phyloP scores from a whole-genome alignment of 305 asterid genomes.

The Coffea humblotiana region DNA sequence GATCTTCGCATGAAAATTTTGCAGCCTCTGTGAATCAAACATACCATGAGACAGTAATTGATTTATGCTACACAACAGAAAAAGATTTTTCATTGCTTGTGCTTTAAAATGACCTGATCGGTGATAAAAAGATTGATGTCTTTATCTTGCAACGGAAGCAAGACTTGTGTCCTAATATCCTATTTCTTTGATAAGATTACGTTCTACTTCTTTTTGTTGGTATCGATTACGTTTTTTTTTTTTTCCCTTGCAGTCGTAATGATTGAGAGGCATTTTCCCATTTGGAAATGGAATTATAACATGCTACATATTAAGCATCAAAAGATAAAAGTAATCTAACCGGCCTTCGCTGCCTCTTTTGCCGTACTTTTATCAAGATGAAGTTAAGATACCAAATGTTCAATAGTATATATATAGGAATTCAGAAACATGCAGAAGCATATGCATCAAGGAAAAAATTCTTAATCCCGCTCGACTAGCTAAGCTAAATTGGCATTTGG shows the following conservation, averaged over 20 bases:
- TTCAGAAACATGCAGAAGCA: background rate
- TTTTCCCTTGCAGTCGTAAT: background rate
- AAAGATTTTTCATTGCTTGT: background rate
- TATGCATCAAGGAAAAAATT: background rate
- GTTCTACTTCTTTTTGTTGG: background rate
- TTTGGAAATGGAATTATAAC: background rate
- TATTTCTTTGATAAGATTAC: background rate
- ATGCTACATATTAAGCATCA: background rate
- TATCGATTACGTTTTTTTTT: no score
- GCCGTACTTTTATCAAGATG: background rate
- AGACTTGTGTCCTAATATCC: background rate
- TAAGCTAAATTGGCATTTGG: slow-evolving; percentile 8
- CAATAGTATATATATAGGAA: background rate
- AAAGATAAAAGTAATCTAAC: background rate
- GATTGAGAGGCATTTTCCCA: background rate
- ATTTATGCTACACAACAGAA: background rate
- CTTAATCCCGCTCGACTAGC: background rate
- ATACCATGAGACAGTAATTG: background rate
- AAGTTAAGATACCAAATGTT: background rate
- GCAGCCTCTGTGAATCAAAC: background rate
- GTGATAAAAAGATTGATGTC: background rate
- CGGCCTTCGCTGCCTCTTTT: background rate
- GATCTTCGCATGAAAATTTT: background rate
- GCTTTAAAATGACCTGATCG: background rate
- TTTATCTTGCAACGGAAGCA: background rate